Evolutionary conservation across 148 eudicot species (phyloP).

Genomic region (Heliamphora exappendiculata): DNA sequence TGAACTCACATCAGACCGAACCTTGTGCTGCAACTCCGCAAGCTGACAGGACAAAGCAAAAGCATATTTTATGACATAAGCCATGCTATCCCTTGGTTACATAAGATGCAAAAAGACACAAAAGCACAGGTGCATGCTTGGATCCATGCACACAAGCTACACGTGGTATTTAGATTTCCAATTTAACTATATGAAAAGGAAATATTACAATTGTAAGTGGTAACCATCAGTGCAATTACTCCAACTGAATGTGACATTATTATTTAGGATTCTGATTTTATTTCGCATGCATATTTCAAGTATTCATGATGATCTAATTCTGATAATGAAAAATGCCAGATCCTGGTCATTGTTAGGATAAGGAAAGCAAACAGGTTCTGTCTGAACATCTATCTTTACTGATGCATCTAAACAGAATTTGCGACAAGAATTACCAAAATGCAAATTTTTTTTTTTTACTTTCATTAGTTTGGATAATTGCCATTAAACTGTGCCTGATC

Average conservation of each 20-base stretch:
- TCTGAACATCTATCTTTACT: not conserved
- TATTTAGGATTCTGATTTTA: not conserved
- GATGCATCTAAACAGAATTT: not conserved
- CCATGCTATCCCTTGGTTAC: not conserved
- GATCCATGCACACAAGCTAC: not conserved
- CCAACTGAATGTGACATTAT: not conserved
- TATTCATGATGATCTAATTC: not conserved
- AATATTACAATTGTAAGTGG: not conserved
- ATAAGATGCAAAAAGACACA: not conserved
- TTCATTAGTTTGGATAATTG: not conserved
- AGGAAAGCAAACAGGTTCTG: not conserved
- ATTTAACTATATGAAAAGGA: not conserved
- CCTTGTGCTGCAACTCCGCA: conserved; percentile 74
- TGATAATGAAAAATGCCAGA: not conserved
- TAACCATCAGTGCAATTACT: not conserved
- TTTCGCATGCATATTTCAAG: not conserved
- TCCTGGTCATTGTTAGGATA: not conserved
- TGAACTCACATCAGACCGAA: conserved; percentile 77
- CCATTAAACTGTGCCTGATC: not conserved
- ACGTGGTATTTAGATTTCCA: not conserved
- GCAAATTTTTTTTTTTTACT: not conserved
- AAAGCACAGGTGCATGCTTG: too few species aligned
- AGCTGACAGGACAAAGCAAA: conserved; percentile 45
- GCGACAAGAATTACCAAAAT: not conserved
- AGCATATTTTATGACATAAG: conserved; percentile 13